Evolutionary conservation across 176 grass and related monocot genomes (phyloP).

Genomic region (Oryza brachyantha): DNA sequence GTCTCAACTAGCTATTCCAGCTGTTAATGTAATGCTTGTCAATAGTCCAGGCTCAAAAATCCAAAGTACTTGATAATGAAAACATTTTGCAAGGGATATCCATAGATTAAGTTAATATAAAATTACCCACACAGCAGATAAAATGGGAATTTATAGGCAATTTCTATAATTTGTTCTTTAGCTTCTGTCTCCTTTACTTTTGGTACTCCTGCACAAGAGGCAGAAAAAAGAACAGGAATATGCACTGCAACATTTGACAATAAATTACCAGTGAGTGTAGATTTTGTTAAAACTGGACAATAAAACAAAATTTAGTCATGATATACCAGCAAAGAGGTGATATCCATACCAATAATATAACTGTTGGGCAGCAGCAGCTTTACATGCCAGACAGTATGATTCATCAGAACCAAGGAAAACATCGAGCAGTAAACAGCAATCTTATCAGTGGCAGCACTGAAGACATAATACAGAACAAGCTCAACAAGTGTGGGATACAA

Average conservation of each 20-base stretch:
- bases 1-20: neutral
- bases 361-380: neutral
- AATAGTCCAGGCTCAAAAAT: neutral
- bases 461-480: conserved; percentile 17
- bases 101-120: neutral
- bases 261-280: neutral
- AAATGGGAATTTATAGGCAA: neutral
- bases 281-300: neutral
- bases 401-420: neutral
- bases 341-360: conserved; percentile 3
- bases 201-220: neutral
- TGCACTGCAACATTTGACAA: neutral
- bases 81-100: neutral
- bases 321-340: neutral
- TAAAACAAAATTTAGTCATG: neutral
- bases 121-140: neutral
- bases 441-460: neutral
- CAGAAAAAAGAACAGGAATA: neutral
- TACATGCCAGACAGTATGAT: neutral
- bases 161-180: conserved; percentile 5
- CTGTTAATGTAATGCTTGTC: conserved; percentile 7
- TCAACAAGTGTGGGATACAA: neutral
- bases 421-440: neutral
- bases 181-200: neutral
- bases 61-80: neutral